Percentiles rank a stretch among this genome's conserved stretches.
Evolutionary conservation across 1,284 basidiomycete genomes (phyloP).

Genomic region (Ganoderma resinaceum): DNA sequence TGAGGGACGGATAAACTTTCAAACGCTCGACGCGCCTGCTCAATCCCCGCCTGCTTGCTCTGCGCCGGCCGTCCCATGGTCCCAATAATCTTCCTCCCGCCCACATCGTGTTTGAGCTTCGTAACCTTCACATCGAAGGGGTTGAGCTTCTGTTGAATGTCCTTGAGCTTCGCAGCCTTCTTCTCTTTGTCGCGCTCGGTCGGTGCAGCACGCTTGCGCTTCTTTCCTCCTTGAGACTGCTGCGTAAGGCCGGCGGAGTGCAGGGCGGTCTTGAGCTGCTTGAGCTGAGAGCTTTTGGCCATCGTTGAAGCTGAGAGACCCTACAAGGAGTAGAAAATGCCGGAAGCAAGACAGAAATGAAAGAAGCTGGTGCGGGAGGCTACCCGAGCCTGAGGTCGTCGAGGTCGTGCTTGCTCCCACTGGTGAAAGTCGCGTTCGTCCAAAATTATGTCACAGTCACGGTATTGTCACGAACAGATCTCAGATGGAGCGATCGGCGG

Average conservation of each 20-base stretch:
- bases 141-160: constrained; percentile 88
- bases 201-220: constrained; percentile 66
- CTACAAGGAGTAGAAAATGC: neutral
- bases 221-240: constrained; percentile 65
- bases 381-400: neutral
- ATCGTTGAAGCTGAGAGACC: constrained; percentile 41
- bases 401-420: neutral
- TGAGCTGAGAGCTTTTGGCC: constrained; percentile 82
- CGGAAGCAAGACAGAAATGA: neutral
- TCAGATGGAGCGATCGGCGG: constrained; percentile 5
- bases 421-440: neutral
- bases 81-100: constrained; percentile 88
- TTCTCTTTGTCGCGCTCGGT: constrained; percentile 82
- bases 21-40: constrained; percentile 67
- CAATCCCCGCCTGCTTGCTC: constrained; percentile 89
- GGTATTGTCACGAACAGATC: constrained; percentile 4
- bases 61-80: constrained; percentile 83
- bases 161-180: constrained; percentile 80
- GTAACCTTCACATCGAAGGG: constrained; percentile 94
- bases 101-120: constrained; percentile 92
- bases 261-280: constrained; percentile 88
- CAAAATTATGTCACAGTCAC: constrained; percentile 27
- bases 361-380: neutral
- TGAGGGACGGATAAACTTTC: neutral
- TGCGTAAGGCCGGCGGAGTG: constrained; percentile 78